A percentile compares a stretch with the other conserved stretches of the same genome.
phyloP scores from a whole-genome alignment of 176 grass and related monocot genomes.

The Eragrostis curvula region DNA sequence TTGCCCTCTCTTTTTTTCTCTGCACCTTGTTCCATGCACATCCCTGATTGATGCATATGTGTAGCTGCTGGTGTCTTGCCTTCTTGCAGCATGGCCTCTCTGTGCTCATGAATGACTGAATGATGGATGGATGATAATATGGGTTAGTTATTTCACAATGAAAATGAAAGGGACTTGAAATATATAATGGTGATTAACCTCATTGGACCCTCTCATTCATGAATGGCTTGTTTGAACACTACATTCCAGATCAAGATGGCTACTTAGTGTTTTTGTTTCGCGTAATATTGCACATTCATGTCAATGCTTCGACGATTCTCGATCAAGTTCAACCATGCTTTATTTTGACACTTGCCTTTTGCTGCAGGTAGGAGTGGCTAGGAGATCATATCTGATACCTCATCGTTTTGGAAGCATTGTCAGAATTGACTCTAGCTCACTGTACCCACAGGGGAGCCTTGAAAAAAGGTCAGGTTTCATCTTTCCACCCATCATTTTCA shows the following conservation, averaged over 20 bases:
- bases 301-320: background rate
- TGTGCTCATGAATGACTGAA: background rate
- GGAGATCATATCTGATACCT: constrained; percentile 36
- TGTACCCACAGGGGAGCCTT: background rate
- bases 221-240: constrained; percentile 35
- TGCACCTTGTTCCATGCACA: background rate
- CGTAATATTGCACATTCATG: background rate
- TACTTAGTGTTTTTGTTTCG: background rate
- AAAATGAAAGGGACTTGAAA: background rate
- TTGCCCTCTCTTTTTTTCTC: background rate
- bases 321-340: background rate
- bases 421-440: background rate
- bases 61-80: constrained; percentile 16
- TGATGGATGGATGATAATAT: background rate
- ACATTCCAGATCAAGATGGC: constrained; percentile 25
- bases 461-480: constrained; percentile 36
- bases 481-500: constrained; percentile 39
- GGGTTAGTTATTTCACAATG: constrained; percentile 9
- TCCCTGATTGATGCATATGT: background rate
- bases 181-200: background rate
- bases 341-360: background rate
- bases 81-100: constrained; percentile 10
- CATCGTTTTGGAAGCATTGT: constrained; percentile 9
- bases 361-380: constrained; percentile 17
- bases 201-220: background rate